These are phyloP conservation scores for Candida ascalaphidarum DNA, from an alignment of 805 yeast species.

Conservation along the genomic window DNA sequence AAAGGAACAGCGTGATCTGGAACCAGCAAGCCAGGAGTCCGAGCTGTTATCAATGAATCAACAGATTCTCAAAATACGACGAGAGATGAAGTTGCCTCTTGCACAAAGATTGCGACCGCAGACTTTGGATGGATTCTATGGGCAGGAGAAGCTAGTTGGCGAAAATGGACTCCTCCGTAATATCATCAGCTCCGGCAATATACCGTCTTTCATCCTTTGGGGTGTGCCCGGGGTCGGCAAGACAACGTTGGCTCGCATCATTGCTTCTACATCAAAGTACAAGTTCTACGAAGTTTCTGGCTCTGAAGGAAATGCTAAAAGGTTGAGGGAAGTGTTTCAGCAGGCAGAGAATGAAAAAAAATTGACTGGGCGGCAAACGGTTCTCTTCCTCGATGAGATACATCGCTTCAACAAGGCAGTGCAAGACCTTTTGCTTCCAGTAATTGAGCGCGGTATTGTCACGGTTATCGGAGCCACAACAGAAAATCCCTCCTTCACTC, in stretches of 20 bases:
- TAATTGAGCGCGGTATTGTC: constrained; percentile 29
- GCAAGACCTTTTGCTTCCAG: constrained; percentile 34
- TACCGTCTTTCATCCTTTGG: constrained; percentile 36
- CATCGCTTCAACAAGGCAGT: constrained; percentile 36
- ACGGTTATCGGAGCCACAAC: constrained; percentile 39
- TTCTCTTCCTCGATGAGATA: constrained; percentile 34
- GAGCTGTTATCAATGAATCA: too few species aligned
- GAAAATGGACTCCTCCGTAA: constrained; percentile 26
- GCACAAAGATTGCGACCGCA: constrained; percentile 35
- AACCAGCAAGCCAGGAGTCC: too few species aligned
- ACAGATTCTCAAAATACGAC: constrained; percentile 6
- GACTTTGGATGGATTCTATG: constrained; percentile 28
- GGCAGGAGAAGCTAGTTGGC: constrained; percentile 34
- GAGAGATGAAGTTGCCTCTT: constrained; percentile 20
- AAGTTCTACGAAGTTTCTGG: constrained; percentile 33
- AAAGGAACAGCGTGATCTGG: background rate
- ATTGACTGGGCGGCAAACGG: constrained; percentile 30
- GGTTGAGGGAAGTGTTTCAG: constrained; percentile 24
- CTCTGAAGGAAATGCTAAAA: constrained; percentile 27
- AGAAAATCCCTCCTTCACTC: constrained; percentile 55
- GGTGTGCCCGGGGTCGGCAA: constrained; percentile 40
- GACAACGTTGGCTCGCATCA: constrained; percentile 32
- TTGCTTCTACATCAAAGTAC: constrained; percentile 21
- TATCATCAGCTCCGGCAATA: constrained; percentile 21
- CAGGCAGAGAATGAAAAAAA: constrained; percentile 27